These are phyloP conservation scores for Tetradesmus lagerheimii DNA, from an alignment of 139 green algal genomes.

Conservation along the genomic window DNA sequence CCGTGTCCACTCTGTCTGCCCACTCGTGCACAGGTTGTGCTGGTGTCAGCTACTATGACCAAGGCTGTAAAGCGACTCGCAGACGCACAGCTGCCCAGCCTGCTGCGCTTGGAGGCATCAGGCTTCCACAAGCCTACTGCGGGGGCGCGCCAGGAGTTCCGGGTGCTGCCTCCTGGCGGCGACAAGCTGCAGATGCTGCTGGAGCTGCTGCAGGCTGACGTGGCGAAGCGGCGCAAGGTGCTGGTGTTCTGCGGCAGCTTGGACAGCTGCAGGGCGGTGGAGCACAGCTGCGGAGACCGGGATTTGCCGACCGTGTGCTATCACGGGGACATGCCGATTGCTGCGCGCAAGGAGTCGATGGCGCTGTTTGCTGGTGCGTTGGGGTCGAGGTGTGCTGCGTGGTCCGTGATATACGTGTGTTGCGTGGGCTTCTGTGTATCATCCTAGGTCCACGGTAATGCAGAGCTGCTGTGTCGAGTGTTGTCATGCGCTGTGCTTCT, in stretches of 20 bases:
- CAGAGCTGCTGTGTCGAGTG: too few species aligned
- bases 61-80: constrained; percentile 75
- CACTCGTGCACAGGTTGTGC: constrained; percentile 62
- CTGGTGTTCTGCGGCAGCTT: constrained; percentile 98
- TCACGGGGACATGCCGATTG: constrained; percentile 88
- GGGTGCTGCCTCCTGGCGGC: constrained; percentile 64
- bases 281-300: constrained; percentile 85
- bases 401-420: too few species aligned
- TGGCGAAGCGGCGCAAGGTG: constrained; percentile 39
- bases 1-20: neutral
- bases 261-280: constrained; percentile 87
- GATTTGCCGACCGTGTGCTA: constrained; percentile 88
- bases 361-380: constrained; percentile 59
- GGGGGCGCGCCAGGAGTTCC: constrained; percentile 88
- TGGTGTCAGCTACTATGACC: constrained; percentile 94
- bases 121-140: constrained; percentile 84
- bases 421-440: too few species aligned
- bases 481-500: too few species aligned
- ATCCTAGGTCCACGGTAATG: too few species aligned
- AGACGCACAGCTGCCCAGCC: constrained; percentile 78
- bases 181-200: constrained; percentile 89
- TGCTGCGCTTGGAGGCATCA: constrained; percentile 77
- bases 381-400: too few species aligned
- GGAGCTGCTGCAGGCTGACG: constrained; percentile 63
- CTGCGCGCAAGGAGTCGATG: constrained; percentile 66